Evolutionary conservation across 2,329 filamentous ascomycete species (phyloP), one percentile per base, ranked within the genome.

Genomic region (Orbilia oligospora): DNA sequence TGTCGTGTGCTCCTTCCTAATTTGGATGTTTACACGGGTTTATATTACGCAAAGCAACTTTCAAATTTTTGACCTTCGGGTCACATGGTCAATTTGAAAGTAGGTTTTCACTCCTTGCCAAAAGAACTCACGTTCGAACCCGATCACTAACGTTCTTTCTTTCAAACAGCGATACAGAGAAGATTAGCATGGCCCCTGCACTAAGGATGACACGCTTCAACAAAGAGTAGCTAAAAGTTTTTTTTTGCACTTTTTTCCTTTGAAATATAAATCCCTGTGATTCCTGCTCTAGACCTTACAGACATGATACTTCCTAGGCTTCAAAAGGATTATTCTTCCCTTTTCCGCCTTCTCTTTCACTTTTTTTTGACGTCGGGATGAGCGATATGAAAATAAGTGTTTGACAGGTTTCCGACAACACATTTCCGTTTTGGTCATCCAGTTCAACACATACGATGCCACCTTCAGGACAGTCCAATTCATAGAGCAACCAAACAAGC

Each of bases 141-240:
- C 24, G 20, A 30, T 44, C 46, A 36, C 73, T 77, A 77, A 77
- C 73, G n/a, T 76, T 66, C 33, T 33, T 77, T 63, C 36, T 46
- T 44, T 51, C 44, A 51, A 53, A 71, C 61, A 79, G 70, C 87
- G 87, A 89, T 89, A 90, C 88, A 91, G 89, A 91, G 89, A 91
- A 91, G 89, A 91, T 91, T 92, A 92, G 91, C 91, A 92, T 92
- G 90, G 90, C 90, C 91, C 89, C 88, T 90, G 89, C 88, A 90
- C 92, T 94, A 95, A 95, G 92, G 92, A 94, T 95, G 92, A 94
- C 92, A 94, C 91, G 90, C 90, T 91, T 88, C 89, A 90, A 79
- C 90, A 91, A 91, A 92, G 90, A 91, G 76, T 72, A 72, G 76
- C 76, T 79, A 38, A 64, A 69, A 79, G 68, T 79, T 79, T 79